Evolutionary conservation across 306 rosid species (phyloP).

Genomic region (Cucurbita argyrosperma): DNA sequence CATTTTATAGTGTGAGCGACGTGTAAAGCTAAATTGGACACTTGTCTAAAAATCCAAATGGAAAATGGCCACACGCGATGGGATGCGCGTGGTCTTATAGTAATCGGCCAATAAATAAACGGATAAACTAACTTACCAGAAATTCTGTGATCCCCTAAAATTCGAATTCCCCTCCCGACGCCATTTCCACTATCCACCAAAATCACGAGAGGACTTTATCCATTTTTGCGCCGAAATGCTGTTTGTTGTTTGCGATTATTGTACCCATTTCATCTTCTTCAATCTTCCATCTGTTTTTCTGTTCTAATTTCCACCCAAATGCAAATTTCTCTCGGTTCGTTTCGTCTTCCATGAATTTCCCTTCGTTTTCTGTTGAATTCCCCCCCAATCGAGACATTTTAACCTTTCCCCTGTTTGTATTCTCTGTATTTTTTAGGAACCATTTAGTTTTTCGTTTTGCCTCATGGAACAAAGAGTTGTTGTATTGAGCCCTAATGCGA

Average conservation of each 20-base stretch:
- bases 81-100: background rate
- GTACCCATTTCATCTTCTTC: background rate
- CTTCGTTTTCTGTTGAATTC: background rate
- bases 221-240: background rate
- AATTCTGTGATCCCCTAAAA: background rate
- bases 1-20: no score
- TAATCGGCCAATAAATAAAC: background rate
- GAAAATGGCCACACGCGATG: background rate
- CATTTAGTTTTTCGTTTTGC: background rate
- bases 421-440: background rate
- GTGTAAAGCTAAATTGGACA: background rate
- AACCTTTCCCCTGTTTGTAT: background rate
- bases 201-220: background rate
- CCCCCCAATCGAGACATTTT: background rate
- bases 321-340: background rate
- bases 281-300: background rate
- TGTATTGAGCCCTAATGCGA: background rate
- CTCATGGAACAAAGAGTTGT: background rate
- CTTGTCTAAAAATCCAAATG: background rate
- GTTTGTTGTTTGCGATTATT: background rate
- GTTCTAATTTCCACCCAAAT: background rate
- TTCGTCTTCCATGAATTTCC: background rate
- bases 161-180: background rate
- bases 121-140: slow-evolving; percentile 8
- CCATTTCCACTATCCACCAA: slow-evolving; percentile 2